Conservation (phyloP, 108 stramenopile species). For the Skeletonema grethae region DNA sequence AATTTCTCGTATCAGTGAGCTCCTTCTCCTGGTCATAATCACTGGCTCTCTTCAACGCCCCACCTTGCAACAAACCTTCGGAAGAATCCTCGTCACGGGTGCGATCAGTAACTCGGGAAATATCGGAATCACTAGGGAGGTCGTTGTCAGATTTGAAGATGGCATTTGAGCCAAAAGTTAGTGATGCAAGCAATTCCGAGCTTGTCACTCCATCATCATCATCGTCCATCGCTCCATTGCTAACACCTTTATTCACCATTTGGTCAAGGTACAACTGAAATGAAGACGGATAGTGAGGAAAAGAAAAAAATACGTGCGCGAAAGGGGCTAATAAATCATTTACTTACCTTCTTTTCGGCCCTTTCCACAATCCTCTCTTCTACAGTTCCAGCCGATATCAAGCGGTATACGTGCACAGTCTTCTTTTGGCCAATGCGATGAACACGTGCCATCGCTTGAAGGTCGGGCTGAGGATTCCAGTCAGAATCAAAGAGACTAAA, state of each 20-base stretch:
- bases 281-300: neutral
- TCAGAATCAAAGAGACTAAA: slow-evolving; percentile 69
- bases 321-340: neutral
- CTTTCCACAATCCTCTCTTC: slow-evolving; percentile 87
- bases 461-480: slow-evolving; percentile 93
- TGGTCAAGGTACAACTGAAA: slow-evolving; percentile 59
- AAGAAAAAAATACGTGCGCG: neutral
- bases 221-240: slow-evolving; percentile 53
- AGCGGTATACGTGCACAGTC: slow-evolving; percentile 86
- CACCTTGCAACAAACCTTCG: slow-evolving; percentile 52
- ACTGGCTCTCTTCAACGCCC: slow-evolving; percentile 25
- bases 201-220: slow-evolving; percentile 64
- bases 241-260: slow-evolving; percentile 70
- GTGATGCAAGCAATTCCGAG: slow-evolving; percentile 58
- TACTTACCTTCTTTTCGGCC: slow-evolving; percentile 72
- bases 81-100: slow-evolving; percentile 54
- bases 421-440: slow-evolving; percentile 96
- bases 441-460: slow-evolving; percentile 94
- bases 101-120: slow-evolving; percentile 78
- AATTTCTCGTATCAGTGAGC: slow-evolving; percentile 46
- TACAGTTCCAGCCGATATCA: slow-evolving; percentile 84
- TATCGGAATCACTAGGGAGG: slow-evolving; percentile 72
- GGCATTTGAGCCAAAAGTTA: slow-evolving; percentile 69
- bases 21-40: slow-evolving; percentile 61
- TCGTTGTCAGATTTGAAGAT: slow-evolving; percentile 58